Base-by-base conservation (phyloP, 1,284 basidiomycete species). In the Rhodotorula mucilaginosa region DNA sequence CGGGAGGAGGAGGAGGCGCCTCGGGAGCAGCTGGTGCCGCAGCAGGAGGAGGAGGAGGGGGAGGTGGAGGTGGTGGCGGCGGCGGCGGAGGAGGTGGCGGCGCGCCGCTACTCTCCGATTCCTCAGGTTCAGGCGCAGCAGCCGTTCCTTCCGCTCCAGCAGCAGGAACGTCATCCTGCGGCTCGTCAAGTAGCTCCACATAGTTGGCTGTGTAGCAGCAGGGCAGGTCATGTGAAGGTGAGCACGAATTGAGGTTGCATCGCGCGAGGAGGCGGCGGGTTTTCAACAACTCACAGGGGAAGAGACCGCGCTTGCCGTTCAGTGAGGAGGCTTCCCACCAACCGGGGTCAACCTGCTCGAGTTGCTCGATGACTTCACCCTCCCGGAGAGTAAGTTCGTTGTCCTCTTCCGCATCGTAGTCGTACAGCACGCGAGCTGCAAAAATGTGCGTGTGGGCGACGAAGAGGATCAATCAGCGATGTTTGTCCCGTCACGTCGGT, bases 321-420 rank as follows among this genome's bases (percentile, higher is more conserved):
- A 88, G 88, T 58, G 87, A 84, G 46, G 87, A 84, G 46, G 91
- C 93, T 73, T 84, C 86, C 92, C 92, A 94, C 93, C 85, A 86
- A 47, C 84, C 90, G 76, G 92, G 90, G 78, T 90, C 91, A n/a
- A 92, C 80, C 81, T 91, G 87, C 80, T 93, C 91, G 60, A 95
- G 88, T 74, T 90, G 86, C 65, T 89, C 87, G 67, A 96, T 88
- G 52, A 89, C 81, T 79, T 94, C 91, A 63, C 92, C 93, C 80
- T 95, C 92, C 3, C 83, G 77, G 29, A 97, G 85, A 65, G 82
- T 81, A 82, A 96, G 88, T 80, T 97, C 93, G 79, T 93, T 93
- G 73, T 93, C 90, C 81, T 93, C 91, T 15, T 86, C 83, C 39
- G 88, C 88, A 79, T 90, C 88, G 78, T 95, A 96, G 18, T 89